Conservation (phyloP, 1,284 basidiomycete genomes). For the Porodaedalea pini region DNA sequence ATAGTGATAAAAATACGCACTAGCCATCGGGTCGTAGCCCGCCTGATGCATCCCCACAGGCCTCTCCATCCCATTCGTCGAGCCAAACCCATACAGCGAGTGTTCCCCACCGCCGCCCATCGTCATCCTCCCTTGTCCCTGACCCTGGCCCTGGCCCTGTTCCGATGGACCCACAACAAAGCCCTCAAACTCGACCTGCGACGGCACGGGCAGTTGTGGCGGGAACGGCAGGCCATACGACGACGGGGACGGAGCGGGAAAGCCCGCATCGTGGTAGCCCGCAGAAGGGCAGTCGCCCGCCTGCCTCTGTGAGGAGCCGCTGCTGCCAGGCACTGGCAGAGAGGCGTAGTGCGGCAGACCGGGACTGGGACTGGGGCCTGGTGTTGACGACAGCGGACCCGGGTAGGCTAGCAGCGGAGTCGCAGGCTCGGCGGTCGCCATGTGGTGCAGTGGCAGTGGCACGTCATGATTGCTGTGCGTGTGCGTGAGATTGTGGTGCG, state of each 20-base stretch:
- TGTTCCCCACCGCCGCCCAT: background rate
- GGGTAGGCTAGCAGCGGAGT: slow-evolving; percentile 1
- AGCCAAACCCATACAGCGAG: background rate
- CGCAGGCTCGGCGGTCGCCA: background rate
- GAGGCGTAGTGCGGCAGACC: background rate
- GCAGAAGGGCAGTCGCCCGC: background rate
- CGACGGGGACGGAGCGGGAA: background rate
- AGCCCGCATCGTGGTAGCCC: background rate
- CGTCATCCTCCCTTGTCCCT: background rate
- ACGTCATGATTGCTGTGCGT: background rate
- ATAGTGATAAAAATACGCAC: background rate
- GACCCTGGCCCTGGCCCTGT: too few species aligned
- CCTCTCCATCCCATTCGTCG: background rate
- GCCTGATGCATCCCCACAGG: background rate
- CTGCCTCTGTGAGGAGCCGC: background rate
- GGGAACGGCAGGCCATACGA: background rate
- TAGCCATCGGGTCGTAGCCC: background rate
- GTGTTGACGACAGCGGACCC: background rate
- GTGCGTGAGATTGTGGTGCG: background rate
- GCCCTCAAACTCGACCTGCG: background rate
- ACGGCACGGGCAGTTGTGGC: background rate
- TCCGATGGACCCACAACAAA: background rate
- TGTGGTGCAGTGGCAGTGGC: background rate
- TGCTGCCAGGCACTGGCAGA: background rate
- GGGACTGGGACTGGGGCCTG: too few species aligned